Percentiles rank a stretch among this genome's conserved stretches.
phyloP scores from a whole-genome alignment of 768 basidiomycete species.

The Amanita brunnescens region DNA sequence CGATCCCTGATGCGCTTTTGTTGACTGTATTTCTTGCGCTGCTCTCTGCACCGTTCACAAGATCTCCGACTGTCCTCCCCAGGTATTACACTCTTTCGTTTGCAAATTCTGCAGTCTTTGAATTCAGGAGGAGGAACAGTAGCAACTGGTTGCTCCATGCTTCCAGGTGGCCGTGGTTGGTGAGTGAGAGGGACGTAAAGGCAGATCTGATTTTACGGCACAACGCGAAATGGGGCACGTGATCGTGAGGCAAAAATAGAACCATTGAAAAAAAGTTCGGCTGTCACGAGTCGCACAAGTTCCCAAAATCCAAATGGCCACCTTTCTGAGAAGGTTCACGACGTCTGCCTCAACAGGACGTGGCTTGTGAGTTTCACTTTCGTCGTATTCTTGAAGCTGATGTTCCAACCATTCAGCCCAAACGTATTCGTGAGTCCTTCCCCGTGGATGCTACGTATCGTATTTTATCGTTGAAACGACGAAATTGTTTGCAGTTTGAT shows the following conservation, averaged over 20 bases:
- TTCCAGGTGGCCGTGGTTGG: no score
- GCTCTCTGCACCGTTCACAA: not conserved
- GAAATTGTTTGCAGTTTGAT: constrained; percentile 44
- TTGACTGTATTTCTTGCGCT: not conserved
- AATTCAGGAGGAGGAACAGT: not conserved
- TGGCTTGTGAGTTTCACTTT: constrained; percentile 26
- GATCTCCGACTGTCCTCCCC: not conserved
- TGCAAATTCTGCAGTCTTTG: not conserved
- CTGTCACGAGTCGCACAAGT: not conserved
- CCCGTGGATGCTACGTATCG: not conserved
- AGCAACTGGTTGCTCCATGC: not conserved
- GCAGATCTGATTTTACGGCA: no score
- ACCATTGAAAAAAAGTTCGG: not conserved
- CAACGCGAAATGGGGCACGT: not conserved
- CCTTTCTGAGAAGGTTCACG: constrained; percentile 42
- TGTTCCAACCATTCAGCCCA: constrained; percentile 18
- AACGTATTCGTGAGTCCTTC: constrained; percentile 29
- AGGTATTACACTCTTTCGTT: constrained; percentile 3
- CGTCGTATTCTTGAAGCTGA: constrained; percentile 6
- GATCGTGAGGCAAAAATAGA: not conserved
- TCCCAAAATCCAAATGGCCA: constrained; percentile 29
- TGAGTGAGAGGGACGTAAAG: no score
- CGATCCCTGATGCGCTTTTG: no score
- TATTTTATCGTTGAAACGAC: not conserved
- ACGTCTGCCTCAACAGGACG: constrained; percentile 36